Base-by-base conservation (phyloP, 2,329 filamentous ascomycete genomes). In the Penicillium sp. region DNA sequence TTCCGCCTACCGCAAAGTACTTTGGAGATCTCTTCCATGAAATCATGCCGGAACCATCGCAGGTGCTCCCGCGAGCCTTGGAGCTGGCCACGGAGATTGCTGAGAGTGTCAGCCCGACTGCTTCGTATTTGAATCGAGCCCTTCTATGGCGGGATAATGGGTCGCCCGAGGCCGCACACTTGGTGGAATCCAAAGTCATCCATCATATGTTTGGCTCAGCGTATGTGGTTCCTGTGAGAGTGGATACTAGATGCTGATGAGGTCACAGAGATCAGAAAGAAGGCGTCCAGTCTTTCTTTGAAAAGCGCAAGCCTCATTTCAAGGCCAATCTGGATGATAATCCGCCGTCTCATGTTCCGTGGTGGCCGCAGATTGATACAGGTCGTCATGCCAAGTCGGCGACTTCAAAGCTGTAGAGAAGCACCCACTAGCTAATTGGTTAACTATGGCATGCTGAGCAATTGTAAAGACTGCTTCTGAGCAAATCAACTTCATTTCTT, bases 81-180 rank as follows among this genome's bases (percentile, higher is more conserved):
- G 75, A 75, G 52, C 65, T 86, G 17, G 83, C 84, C 1, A 70
- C 72, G 14, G 82, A 85, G 35, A 74, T 86, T 30, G 80, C 77
- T 1, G 64, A 66, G 50, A 84, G 85, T 50, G 80, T 80, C 16
- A 84, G 80, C 50, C 64, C 66, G 1, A 75, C 86, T 17, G 76
- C 77, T 17, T 77, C 75, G 6, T 72, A 76, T 47, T 55, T 86
- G 39, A 87, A 85, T 75, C 75, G 77, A 55, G 83, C 86, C 52
- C 61, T 89, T 67, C 80, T 88, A 68, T 85, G 74, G 55, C 55
- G 64, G 6, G 61, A 63, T 2, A 57, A 64, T 2, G 69, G 64
- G 12, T 77, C 72, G 14, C 75, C 82, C 0, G 84, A 89, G 65
- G 80, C 72, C 33, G 76, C 82, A 37, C 82, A 86, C 66, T 60